Base-by-base conservation (phyloP, 2,329 filamentous ascomycete genomes). In the Talaromyces sp. region DNA sequence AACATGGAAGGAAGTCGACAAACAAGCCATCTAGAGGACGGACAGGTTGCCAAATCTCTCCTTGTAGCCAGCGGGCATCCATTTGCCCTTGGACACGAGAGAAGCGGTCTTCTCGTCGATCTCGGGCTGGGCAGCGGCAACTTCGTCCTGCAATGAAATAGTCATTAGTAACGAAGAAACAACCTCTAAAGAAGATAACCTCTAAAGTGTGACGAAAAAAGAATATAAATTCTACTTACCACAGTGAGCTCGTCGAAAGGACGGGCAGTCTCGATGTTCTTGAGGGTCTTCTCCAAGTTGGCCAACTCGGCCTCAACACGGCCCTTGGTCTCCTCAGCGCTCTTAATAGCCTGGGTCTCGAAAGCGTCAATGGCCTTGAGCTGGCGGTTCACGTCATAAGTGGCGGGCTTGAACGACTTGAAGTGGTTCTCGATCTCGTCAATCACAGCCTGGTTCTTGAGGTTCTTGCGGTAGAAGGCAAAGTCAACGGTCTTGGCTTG, bases 1-100 rank as follows among this genome's bases (percentile, higher is more conserved):
- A 35, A 21, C 29, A 11, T 14, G 27, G 3, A n/a, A 50, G 31
- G 38, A 46, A 32, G 12, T 48, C 2, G 46, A 57, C n/a, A 48
- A 48, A 43, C 17, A 29, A 32, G 21, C 55, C 41, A 55, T 59
- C 86, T 96, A 99, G 78, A 97, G 84, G 71, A 96, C 82, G 71
- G 94, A 93, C 71, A 97, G 88, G 78, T 97, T 92, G 83, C 94
- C 94, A 80, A 97, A 99, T 86, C 92, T 96, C 87, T 99, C 94
- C 93, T 97, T 96, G 90, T 99, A 99, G 76, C 94, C 94, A 66
- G 94, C 92, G 74, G 96, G 92, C 82, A 88, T 86, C 94, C 94
- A 99, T 87, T 92, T 91, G 78, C 93, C 93, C 88, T 95, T 97
- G 79, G 91, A 91, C 67, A 99, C 92, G 76, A 99, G 87, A 81